These are phyloP conservation scores for Fusarium pininemorale DNA, from an alignment of 2,329 filamentous ascomycete species.

Conservation along the genomic window DNA sequence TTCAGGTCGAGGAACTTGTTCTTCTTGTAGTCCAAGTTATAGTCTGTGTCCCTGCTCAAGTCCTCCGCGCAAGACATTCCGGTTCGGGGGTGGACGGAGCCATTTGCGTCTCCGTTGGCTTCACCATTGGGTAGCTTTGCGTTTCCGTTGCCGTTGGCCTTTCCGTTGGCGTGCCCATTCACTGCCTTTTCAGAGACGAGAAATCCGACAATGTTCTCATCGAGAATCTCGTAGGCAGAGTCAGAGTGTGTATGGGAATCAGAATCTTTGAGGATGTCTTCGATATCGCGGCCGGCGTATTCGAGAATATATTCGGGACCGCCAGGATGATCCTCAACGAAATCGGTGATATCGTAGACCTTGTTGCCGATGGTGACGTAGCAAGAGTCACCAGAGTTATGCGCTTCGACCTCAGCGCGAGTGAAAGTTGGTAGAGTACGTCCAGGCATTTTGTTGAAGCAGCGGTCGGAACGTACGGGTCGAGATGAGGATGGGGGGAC, in stretches of 20 bases:
- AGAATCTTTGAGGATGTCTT: constrained; percentile 82
- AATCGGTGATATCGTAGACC: constrained; percentile 95
- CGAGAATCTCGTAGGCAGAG: constrained; percentile 93
- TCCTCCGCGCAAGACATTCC: constrained; percentile 93
- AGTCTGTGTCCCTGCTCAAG: constrained; percentile 85
- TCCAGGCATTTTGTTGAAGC: constrained; percentile 70
- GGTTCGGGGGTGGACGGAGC: constrained; percentile 68
- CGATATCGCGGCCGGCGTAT: constrained; percentile 88
- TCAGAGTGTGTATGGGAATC: constrained; percentile 88
- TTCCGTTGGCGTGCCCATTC: constrained; percentile 45
- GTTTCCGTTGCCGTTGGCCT: constrained; percentile 38
- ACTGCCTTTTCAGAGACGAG: constrained; percentile 68
- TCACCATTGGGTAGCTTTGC: constrained; percentile 45
- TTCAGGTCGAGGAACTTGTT: constrained; percentile 95
- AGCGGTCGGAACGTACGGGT: constrained; percentile 20
- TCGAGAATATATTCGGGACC: constrained; percentile 88
- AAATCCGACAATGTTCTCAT: constrained; percentile 87
- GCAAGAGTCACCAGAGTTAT: constrained; percentile 84
- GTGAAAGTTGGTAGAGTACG: constrained; percentile 86
- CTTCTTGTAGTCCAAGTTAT: constrained; percentile 77
- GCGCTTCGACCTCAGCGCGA: constrained; percentile 79
- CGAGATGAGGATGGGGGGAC: constrained; percentile 6
- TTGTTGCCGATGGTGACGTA: constrained; percentile 91
- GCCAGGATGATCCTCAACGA: constrained; percentile 89
- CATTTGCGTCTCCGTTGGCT: constrained; percentile 46